These are phyloP conservation scores for Zygotorulaspora mrakii DNA, from an alignment of 1,139 yeast genomes.

Conservation along the genomic window DNA sequence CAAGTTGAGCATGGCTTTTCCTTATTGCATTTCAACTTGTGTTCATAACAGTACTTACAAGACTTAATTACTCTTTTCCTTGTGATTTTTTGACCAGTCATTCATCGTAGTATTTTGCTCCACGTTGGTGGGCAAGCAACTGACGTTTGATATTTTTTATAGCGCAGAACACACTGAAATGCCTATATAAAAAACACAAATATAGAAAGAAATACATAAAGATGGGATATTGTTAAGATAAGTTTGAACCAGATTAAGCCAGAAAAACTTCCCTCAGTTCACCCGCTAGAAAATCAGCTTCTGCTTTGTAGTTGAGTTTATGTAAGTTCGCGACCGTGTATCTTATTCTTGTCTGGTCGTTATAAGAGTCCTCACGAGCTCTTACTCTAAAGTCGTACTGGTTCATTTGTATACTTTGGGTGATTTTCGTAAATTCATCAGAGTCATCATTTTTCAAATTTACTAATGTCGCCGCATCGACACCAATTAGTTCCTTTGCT, in stretches of 20 bases:
- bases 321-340: conserved; percentile 59
- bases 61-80: conserved; percentile 28
- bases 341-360: conserved; percentile 73
- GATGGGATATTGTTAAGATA: not conserved
- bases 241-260: not conserved
- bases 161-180: not conserved
- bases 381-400: conserved; percentile 72
- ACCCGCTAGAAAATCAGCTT: conserved; percentile 54
- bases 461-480: conserved; percentile 63
- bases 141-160: no score
- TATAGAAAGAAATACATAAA: not conserved
- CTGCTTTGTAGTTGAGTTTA: conserved; percentile 57
- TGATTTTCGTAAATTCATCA: conserved; percentile 45
- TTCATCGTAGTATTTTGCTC: conserved; percentile 4
- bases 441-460: conserved; percentile 49
- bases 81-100: conserved; percentile 19
- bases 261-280: conserved; percentile 26
- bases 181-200: conserved; percentile 1
- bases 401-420: conserved; percentile 56
- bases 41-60: conserved; percentile 28
- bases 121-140: no score
- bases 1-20: conserved; percentile 28
- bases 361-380: conserved; percentile 80
- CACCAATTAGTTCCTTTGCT: conserved; percentile 65
- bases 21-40: conserved; percentile 28